Percentiles rank a stretch among this genome's conserved stretches.
Evolutionary conservation across 306 rosid species (phyloP).

Genomic region (Prunus mira): DNA sequence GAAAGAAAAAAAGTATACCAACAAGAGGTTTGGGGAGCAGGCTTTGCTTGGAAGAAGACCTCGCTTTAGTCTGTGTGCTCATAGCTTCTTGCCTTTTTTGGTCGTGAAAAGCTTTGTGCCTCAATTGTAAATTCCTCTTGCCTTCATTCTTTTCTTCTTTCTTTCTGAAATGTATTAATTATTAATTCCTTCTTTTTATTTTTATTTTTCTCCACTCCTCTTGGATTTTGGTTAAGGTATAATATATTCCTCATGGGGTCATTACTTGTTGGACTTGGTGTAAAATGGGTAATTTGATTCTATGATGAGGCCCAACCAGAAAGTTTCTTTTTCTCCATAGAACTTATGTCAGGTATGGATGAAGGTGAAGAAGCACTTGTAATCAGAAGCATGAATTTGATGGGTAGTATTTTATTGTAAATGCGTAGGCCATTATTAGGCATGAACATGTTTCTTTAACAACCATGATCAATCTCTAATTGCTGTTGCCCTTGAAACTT

Average conservation of each 20-base stretch:
- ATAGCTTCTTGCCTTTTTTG: neutral
- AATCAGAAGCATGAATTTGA: too few species aligned
- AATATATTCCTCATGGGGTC: neutral
- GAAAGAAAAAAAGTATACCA: constrained; percentile 14
- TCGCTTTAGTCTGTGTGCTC: constrained; percentile 29
- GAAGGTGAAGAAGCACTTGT: too few species aligned
- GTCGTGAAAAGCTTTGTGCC: constrained; percentile 28
- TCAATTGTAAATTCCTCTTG: constrained; percentile 41
- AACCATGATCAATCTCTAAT: too few species aligned
- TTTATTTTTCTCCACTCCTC: neutral
- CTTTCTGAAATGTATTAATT: constrained; percentile 3
- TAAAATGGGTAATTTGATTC: neutral
- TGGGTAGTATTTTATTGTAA: too few species aligned
- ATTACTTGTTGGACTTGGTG: neutral
- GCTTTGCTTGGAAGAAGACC: constrained; percentile 39
- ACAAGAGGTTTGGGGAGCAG: constrained; percentile 36
- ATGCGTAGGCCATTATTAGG: too few species aligned
- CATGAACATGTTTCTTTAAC: too few species aligned
- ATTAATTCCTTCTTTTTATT: neutral
- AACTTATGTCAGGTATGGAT: too few species aligned
- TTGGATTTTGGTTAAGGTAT: constrained; percentile 1
- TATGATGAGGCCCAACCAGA: too few species aligned
- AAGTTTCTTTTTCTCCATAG: too few species aligned
- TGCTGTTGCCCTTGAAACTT: too few species aligned
- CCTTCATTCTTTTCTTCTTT: constrained; percentile 8